A percentile compares a stretch with the other conserved stretches of the same genome.
Conservation (phyloP, 345 rosid species). For the Ailanthus altissimus region DNA sequence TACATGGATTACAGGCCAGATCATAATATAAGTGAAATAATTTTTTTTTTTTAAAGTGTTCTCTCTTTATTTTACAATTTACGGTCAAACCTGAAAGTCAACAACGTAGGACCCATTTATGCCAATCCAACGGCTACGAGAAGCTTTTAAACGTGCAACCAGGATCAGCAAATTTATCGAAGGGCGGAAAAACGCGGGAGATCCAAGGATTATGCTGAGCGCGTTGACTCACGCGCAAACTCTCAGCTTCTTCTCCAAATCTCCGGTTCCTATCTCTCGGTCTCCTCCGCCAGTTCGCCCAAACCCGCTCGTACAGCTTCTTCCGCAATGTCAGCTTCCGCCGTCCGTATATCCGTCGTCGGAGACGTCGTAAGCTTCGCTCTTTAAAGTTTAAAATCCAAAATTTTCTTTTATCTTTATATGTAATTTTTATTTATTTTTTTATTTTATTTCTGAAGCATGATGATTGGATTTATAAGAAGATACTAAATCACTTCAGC, state of each 20-base stretch:
- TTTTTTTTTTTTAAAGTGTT: too few relatives aligned
- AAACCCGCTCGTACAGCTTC: conserved; percentile 18
- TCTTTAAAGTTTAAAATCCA: neutral
- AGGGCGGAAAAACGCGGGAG: neutral
- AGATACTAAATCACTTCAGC: conserved; percentile 74
- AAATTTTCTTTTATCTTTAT: neutral
- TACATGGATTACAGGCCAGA: too few relatives aligned
- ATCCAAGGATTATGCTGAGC: conserved; percentile 16
- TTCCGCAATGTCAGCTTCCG: conserved; percentile 47
- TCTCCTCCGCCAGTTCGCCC: conserved; percentile 1
- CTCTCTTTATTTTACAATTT: too few relatives aligned
- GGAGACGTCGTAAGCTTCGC: conserved; percentile 59
- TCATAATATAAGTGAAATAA: too few relatives aligned
- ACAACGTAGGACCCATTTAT: too few relatives aligned
- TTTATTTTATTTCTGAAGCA: conserved; percentile 50
- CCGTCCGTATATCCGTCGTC: conserved; percentile 52
- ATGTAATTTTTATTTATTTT: neutral
- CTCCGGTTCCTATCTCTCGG: conserved; percentile 4
- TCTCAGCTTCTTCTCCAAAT: neutral
- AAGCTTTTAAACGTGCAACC: neutral
- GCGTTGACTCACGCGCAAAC: conserved; percentile 31
- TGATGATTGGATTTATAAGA: conserved; percentile 68
- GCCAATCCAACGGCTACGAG: neutral
- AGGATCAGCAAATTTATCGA: neutral
- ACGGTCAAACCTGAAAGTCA: too few relatives aligned